These are phyloP conservation scores for Barbatosphaeria neglecta DNA, from an alignment of 495 filamentous ascomycete genomes.

Conservation along the genomic window DNA sequence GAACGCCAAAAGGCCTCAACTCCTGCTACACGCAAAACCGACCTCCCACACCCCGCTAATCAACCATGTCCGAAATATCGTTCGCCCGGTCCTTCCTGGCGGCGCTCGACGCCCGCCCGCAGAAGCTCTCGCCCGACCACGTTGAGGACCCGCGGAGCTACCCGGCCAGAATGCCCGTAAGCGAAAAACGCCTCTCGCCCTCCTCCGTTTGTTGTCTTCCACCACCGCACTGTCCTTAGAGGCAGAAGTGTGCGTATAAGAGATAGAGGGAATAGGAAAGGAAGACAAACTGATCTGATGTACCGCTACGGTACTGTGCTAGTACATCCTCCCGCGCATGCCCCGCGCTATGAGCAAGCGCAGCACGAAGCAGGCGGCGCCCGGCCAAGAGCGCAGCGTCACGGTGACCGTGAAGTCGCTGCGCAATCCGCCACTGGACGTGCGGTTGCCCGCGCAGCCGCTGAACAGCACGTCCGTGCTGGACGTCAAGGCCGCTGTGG, in stretches of 20 bases:
- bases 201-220: not conserved
- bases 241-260: no score
- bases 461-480: conserved; percentile 58
- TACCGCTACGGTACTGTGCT: conserved; percentile 3
- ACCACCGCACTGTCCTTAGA: not conserved
- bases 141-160: conserved; percentile 70
- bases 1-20: no score
- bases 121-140: conserved; percentile 73
- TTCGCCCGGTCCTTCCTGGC: conserved; percentile 80
- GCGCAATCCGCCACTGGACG: conserved; percentile 56
- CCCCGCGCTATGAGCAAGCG: conserved; percentile 38
- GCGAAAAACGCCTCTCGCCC: conserved; percentile 27
- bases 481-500: conserved; percentile 57
- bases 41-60: no score
- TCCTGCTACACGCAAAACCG: no score
- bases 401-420: conserved; percentile 59
- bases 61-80: conserved; percentile 64
- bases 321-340: conserved; percentile 40
- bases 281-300: no score
- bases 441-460: conserved; percentile 44
- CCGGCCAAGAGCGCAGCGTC: conserved; percentile 36
- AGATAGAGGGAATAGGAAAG: no score
- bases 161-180: conserved; percentile 57
- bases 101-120: conserved; percentile 59
- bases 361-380: conserved; percentile 14